Evolutionary conservation across 2,329 filamentous ascomycete genomes (phyloP), one percentile per base, ranked within the genome.

Genomic region (Triangularia verruculosa): DNA sequence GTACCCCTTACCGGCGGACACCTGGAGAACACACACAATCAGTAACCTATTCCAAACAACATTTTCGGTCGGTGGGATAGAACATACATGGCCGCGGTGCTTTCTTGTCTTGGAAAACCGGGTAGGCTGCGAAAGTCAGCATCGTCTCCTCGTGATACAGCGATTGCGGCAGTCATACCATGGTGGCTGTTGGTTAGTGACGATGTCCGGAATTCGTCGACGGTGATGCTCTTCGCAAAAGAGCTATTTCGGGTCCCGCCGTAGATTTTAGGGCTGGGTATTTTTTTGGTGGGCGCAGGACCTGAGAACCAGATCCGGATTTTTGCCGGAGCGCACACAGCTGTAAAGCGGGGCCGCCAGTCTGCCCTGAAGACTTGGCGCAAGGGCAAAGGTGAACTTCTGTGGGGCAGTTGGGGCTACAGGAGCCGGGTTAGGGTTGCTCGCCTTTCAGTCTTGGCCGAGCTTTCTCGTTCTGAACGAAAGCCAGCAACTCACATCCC

Each of bases 1-100:
- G 51, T 71, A 71, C 69, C 95, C 94, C 83, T 98, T 89, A 87
- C 95, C 95, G 87, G 93, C 92, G 78, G 91, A 96, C 80, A 99
- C 95, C 85, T 99, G 92, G 69, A 71, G 66, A 70, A 68, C 72
- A 68, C 58, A 68, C 58, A 69, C 62, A 64, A 74, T 76, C 70
- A 77, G 75, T 71, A 66, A 70, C 66, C 57, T 65, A 56, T 24
- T 57, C 57, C n/a, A 52, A 52, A 28, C 57, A 52, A 28, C 25
- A 27, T 39, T 27, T n/a, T 51, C 24, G 25, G 34, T 25, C 15
- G 22, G 51, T 11, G 62, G 59, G 39, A 20, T 67, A 63, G 64
- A 57, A 65, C 68, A 61, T 66, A 66, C 73, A 87, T 87, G 74
- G 88, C 89, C 86, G 70, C 70, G 70, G 69, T 88, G 88, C 86